A percentile compares a stretch with the other conserved stretches of the same genome.
Evolutionary conservation across 1,139 yeast genomes (phyloP).

Genomic region (Nakaseomyces delphensis): DNA sequence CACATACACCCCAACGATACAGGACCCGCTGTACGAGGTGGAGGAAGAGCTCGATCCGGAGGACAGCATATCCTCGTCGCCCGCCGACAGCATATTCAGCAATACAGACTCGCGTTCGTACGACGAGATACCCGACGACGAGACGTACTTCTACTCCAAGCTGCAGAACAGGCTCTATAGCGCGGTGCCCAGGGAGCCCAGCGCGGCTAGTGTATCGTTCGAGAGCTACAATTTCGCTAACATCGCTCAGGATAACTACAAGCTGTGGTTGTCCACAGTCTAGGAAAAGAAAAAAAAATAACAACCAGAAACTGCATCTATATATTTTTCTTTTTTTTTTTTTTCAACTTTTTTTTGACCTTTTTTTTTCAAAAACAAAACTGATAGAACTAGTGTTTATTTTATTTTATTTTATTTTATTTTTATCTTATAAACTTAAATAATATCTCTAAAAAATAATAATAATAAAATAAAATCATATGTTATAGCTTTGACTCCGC

Average conservation of each 20-base stretch:
- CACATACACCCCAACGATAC: conserved; percentile 1
- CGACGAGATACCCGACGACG: neutral
- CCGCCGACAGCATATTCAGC: neutral
- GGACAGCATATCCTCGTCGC: neutral
- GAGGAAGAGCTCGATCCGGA: neutral
- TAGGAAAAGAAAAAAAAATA: conserved; percentile 7
- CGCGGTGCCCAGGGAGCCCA: neutral
- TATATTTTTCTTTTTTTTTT: neutral
- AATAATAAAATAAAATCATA: no score
- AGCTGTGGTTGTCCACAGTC: conserved; percentile 21
- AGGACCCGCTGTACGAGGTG: conserved; percentile 3
- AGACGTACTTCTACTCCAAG: conserved; percentile 4
- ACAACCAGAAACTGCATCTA: conserved; percentile 1
- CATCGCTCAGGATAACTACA: conserved; percentile 26
- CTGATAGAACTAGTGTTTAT: no score
- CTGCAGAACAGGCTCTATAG: conserved; percentile 4
- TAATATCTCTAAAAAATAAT: no score
- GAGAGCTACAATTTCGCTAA: conserved; percentile 16
- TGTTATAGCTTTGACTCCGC: no score
- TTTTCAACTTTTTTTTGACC: conserved; percentile 2
- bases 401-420: no score
- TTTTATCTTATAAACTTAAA: no score
- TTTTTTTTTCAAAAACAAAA: neutral
- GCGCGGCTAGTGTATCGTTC: no score
- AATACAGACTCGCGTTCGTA: neutral